These are phyloP conservation scores for Boletus coccyginus DNA, from an alignment of 768 basidiomycete genomes.

Conservation along the genomic window DNA sequence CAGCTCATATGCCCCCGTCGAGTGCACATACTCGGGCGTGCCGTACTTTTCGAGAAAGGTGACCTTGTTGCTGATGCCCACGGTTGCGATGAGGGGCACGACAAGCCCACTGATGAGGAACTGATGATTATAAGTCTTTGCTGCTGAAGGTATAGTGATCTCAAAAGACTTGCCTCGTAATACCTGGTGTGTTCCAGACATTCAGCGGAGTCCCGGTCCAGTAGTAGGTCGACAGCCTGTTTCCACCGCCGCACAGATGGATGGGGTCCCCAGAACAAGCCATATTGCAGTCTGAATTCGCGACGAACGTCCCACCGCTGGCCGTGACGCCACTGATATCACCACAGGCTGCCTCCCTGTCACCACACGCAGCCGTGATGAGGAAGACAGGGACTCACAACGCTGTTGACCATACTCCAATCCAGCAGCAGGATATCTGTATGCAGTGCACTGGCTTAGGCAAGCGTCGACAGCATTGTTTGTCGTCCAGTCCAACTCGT, in stretches of 20 bases:
- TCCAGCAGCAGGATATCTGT: slow-evolving; percentile 70
- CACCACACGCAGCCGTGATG: background rate
- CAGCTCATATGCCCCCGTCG: slow-evolving; percentile 78
- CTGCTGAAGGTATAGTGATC: background rate
- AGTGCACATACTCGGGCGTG: slow-evolving; percentile 57
- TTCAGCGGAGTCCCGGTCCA: slow-evolving; percentile 50
- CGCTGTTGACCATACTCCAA: slow-evolving; percentile 71
- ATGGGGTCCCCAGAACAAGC: slow-evolving; percentile 70
- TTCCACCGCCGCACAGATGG: slow-evolving; percentile 64
- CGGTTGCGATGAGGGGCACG: slow-evolving; percentile 69
- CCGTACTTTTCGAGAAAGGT: slow-evolving; percentile 75
- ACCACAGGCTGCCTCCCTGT: slow-evolving; percentile 58
- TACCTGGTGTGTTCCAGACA: slow-evolving; percentile 66
- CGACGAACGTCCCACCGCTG: slow-evolving; percentile 31
- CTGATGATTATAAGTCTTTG: slow-evolving; percentile 21
- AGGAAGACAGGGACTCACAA: slow-evolving; percentile 45
- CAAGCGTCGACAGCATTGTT: slow-evolving; percentile 69
- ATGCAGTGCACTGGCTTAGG: slow-evolving; percentile 63
- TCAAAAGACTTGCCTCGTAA: slow-evolving; percentile 56
- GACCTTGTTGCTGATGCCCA: slow-evolving; percentile 81
- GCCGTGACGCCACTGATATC: slow-evolving; percentile 52
- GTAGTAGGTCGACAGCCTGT: slow-evolving; percentile 52
- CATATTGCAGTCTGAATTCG: slow-evolving; percentile 40
- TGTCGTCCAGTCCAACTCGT: slow-evolving; percentile 53
- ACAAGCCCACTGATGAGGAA: slow-evolving; percentile 57